Evolutionary conservation across 2,329 filamentous ascomycete genomes (phyloP).

Genomic region (Aspergillus sp.): DNA sequence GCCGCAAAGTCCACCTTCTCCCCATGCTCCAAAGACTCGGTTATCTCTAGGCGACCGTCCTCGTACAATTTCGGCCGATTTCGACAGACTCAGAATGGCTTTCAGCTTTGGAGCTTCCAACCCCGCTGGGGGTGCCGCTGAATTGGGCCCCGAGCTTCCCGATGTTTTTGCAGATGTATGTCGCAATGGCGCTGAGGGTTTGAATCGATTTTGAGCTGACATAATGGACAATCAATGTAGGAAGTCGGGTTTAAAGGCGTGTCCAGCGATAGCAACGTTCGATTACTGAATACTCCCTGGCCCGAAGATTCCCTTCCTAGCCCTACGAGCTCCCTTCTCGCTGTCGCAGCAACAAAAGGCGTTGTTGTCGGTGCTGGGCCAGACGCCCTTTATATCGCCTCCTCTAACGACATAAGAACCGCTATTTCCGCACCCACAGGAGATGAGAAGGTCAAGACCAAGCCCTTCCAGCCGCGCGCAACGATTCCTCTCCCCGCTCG

Average conservation of each 20-base stretch:
- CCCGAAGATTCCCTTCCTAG: conserved; percentile 67
- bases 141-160: conserved; percentile 67
- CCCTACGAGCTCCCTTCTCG: conserved; percentile 77
- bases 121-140: conserved; percentile 44
- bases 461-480: conserved; percentile 71
- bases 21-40: conserved; percentile 42
- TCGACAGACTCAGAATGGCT: conserved; percentile 55
- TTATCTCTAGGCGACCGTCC: conserved; percentile 38
- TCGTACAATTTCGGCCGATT: conserved; percentile 41
- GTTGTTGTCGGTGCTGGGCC: conserved; percentile 86
- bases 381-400: conserved; percentile 72
- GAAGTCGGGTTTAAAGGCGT: conserved; percentile 79
- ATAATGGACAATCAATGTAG: conserved; percentile 41
- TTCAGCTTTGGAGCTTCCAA: conserved; percentile 60
- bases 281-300: conserved; percentile 77
- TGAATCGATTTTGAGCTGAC: not conserved
- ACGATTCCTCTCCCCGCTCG: conserved; percentile 71
- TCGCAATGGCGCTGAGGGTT: not conserved
- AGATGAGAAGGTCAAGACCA: conserved; percentile 61
- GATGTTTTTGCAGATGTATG: conserved; percentile 80
- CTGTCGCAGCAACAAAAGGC: conserved; percentile 75
- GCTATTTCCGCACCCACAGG: conserved; percentile 65
- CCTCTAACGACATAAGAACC: conserved; percentile 74
- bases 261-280: conserved; percentile 78
- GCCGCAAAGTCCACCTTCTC: conserved; percentile 34